These are phyloP conservation scores for Leccinum idahoense DNA, from an alignment of 1,284 basidiomycete genomes.

Conservation along the genomic window DNA sequence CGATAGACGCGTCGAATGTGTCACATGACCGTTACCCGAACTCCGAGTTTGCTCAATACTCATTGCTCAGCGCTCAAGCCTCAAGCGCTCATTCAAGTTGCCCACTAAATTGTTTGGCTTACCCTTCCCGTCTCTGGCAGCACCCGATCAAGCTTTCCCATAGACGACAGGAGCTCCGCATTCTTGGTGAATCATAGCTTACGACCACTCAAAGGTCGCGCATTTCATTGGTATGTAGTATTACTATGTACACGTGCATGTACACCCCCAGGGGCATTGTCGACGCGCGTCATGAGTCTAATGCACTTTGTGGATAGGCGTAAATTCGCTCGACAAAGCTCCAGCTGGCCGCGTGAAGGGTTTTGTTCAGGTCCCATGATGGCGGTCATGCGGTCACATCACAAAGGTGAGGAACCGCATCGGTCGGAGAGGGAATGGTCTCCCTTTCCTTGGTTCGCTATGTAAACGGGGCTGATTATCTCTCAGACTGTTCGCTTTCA, in stretches of 20 bases:
- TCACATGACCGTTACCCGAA: no score
- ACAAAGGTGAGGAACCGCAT: slow-evolving; percentile 72
- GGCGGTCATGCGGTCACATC: slow-evolving; percentile 85
- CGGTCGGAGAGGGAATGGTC: background rate
- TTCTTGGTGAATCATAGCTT: slow-evolving; percentile 39
- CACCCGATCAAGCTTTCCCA: no score
- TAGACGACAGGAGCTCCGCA: no score
- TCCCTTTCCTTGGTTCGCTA: background rate
- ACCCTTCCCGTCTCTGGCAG: no score
- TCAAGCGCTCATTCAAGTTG: no score
- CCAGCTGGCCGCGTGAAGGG: slow-evolving; percentile 77
- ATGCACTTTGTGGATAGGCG: slow-evolving; percentile 53
- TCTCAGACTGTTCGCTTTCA: slow-evolving; percentile 31
- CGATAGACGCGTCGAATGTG: no score
- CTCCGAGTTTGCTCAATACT: no score
- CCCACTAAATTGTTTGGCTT: no score
- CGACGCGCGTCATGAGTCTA: slow-evolving; percentile 11
- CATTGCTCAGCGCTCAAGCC: no score
- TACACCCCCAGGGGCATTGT: no score
- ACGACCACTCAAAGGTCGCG: slow-evolving; percentile 64
- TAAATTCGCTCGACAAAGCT: slow-evolving; percentile 86
- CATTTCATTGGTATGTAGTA: no score
- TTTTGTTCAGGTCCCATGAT: slow-evolving; percentile 68
- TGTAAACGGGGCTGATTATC: background rate
- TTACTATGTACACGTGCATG: no score